Percentiles rank a stretch among this genome's conserved stretches.
phyloP scores from a whole-genome alignment of 2,329 filamentous ascomycete species.

The Cadophora malorum region DNA sequence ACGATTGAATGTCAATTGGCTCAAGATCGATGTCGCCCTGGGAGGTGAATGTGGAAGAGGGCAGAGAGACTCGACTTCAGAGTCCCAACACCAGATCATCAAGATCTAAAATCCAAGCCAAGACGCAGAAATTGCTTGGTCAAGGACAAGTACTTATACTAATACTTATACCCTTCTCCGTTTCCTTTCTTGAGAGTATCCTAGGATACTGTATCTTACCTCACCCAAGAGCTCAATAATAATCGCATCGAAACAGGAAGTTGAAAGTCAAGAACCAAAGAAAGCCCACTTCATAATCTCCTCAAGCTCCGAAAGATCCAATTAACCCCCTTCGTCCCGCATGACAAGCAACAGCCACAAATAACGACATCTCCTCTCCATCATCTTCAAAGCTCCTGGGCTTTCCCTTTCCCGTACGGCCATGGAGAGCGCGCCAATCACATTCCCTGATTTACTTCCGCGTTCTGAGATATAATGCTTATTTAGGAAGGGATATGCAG shows the following conservation, averaged over 20 bases:
- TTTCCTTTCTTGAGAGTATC: not conserved
- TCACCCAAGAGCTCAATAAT: not conserved
- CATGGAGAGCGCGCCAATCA: not conserved
- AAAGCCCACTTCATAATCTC: no score
- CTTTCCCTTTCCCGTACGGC: not conserved
- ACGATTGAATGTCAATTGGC: not conserved
- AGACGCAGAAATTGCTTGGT: not conserved
- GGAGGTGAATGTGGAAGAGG: not conserved
- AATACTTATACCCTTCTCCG: not conserved
- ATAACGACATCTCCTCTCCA: not conserved
- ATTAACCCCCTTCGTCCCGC: not conserved
- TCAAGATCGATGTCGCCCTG: not conserved
- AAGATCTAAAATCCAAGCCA: not conserved
- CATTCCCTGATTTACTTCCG: no score
- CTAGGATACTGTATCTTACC: not conserved
- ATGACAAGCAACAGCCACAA: conserved; percentile 12
- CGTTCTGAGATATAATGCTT: no score
- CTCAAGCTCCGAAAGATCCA: not conserved
- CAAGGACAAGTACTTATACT: not conserved
- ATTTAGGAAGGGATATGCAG: conserved; percentile 6
- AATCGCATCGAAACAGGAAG: not conserved
- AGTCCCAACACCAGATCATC: not conserved
- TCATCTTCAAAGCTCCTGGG: not conserved
- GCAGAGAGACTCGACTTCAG: not conserved
- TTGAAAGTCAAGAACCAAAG: not conserved